Percentiles rank a stretch among this genome's conserved stretches.
These are phyloP conservation scores for Aspergillus persii DNA, from an alignment of 2,329 filamentous ascomycete genomes.

Conservation along the genomic window DNA sequence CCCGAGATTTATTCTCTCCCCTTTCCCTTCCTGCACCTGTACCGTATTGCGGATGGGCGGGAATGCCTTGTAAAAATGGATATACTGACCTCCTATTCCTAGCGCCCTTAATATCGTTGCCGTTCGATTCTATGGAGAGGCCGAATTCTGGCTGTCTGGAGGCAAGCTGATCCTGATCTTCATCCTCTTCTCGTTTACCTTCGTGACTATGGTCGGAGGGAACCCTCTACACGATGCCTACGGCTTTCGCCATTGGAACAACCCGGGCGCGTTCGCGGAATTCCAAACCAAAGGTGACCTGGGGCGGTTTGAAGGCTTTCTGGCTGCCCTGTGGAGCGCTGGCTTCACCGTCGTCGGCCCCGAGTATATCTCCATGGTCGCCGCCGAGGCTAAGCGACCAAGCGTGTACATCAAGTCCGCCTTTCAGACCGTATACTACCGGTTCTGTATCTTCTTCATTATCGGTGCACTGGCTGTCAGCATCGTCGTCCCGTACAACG, in stretches of 20 bases:
- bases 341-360: constrained; percentile 64
- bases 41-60: neutral
- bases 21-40: neutral
- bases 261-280: constrained; percentile 65
- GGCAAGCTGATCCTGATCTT: constrained; percentile 69
- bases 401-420: constrained; percentile 67
- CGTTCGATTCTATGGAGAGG: constrained; percentile 68
- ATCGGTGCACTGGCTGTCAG: constrained; percentile 68
- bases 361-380: constrained; percentile 60
- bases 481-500: constrained; percentile 66
- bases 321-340: constrained; percentile 70
- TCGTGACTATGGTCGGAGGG: constrained; percentile 76
- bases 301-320: constrained; percentile 53
- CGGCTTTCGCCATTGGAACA: constrained; percentile 64
- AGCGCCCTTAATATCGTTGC: constrained; percentile 64
- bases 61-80: neutral
- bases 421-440: constrained; percentile 73
- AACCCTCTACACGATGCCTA: constrained; percentile 69
- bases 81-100: constrained; percentile 1
- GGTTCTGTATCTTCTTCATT: constrained; percentile 72
- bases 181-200: constrained; percentile 68
- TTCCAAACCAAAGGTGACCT: constrained; percentile 60
- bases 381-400: constrained; percentile 68
- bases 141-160: constrained; percentile 47
- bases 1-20: neutral